A percentile compares a stretch with the other conserved stretches of the same genome.
Conservation (phyloP, 345 rosid species). For the Populus deltoides region DNA sequence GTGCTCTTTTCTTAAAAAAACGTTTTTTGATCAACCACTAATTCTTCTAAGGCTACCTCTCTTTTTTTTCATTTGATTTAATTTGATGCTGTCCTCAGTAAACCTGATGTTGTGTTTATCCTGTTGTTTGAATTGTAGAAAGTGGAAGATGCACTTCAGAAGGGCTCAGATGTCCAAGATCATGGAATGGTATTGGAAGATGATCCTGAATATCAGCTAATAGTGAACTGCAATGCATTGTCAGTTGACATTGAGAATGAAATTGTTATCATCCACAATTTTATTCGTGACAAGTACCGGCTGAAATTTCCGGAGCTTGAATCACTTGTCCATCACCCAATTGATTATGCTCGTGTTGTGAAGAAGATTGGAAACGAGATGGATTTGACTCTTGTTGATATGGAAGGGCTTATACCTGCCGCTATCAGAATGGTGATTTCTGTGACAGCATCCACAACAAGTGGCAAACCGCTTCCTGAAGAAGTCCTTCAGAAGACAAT, state of each 20-base stretch:
- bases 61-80: background rate
- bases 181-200: constrained; percentile 79
- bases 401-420: constrained; percentile 82
- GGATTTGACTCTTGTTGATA: constrained; percentile 83
- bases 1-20: background rate
- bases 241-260: constrained; percentile 94
- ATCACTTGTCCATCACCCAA: constrained; percentile 83
- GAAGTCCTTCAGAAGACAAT: constrained; percentile 72
- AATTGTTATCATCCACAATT: constrained; percentile 78
- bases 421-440: constrained; percentile 94
- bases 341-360: constrained; percentile 91
- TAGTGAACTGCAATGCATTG: constrained; percentile 81
- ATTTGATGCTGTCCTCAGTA: background rate
- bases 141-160: constrained; percentile 75
- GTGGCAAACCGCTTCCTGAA: constrained; percentile 86
- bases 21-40: background rate
- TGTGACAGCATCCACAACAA: constrained; percentile 86
- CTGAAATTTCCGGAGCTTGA: constrained; percentile 93
- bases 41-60: background rate
- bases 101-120: constrained; percentile 1
- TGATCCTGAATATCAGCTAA: constrained; percentile 90
- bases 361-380: constrained; percentile 84
- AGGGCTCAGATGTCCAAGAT: constrained; percentile 53
- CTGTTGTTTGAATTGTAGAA: constrained; percentile 43
- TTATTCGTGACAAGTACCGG: constrained; percentile 81